Conservation (phyloP, 352 stramenopile species). For the Globisporangium megalacanthum region DNA sequence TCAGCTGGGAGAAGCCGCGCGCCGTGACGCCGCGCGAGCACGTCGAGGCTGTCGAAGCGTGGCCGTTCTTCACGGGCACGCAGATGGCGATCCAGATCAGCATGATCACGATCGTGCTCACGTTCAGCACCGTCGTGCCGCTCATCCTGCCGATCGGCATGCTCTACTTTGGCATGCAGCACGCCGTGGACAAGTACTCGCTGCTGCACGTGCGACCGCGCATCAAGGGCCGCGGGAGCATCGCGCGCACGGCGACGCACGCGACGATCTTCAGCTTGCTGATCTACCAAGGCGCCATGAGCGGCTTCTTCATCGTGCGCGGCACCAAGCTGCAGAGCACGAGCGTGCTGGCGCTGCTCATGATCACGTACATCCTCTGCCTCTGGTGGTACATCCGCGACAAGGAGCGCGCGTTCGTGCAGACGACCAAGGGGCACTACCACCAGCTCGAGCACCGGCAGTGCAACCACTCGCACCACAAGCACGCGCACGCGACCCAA, state of each 20-base stretch:
- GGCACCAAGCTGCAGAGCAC: constrained; percentile 71
- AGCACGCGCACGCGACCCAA: constrained; percentile 14
- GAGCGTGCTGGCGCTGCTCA: constrained; percentile 66
- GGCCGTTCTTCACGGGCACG: constrained; percentile 80
- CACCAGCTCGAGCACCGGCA: constrained; percentile 30
- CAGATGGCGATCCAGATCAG: constrained; percentile 83
- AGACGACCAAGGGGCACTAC: constrained; percentile 29
- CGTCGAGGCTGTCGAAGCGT: constrained; percentile 61
- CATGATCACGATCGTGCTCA: constrained; percentile 76
- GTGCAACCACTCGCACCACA: constrained; percentile 34
- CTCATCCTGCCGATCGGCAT: constrained; percentile 75
- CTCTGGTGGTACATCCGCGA: constrained; percentile 83
- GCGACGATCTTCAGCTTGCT: constrained; percentile 75
- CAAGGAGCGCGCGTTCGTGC: constrained; percentile 64
- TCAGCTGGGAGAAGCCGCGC: constrained; percentile 71
- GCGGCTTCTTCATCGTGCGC: constrained; percentile 76
- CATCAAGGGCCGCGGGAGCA: constrained; percentile 81
- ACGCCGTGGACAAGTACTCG: constrained; percentile 82
- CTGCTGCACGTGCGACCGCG: constrained; percentile 71
- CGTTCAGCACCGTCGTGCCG: constrained; percentile 82
- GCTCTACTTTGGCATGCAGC: constrained; percentile 84
- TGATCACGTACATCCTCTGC: constrained; percentile 77
- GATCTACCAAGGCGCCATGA: constrained; percentile 80
- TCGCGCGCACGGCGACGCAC: constrained; percentile 75
- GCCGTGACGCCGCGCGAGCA: constrained; percentile 72